Percentiles rank a stretch among this genome's conserved stretches.
Evolutionary conservation across 139 green algal genomes (phyloP).

Genomic region (Chlorella sorokiniana): DNA sequence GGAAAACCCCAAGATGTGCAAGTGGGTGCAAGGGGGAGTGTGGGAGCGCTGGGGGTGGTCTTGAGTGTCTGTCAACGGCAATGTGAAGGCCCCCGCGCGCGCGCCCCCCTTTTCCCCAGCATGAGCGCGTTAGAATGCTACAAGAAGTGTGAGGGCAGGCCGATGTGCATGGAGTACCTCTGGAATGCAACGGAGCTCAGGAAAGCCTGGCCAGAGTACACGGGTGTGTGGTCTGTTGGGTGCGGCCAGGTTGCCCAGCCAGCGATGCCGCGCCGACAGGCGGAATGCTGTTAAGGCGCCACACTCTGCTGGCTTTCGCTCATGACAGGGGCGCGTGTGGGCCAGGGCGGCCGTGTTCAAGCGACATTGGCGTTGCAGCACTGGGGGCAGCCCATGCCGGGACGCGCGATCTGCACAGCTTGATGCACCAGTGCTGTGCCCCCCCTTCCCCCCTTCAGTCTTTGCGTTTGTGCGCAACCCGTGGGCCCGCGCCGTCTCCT

Average conservation of each 20-base stretch:
- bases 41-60: not conserved
- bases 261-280: no score
- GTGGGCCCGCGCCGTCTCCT: constrained; percentile 9
- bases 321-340: no score
- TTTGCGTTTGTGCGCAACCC: constrained; percentile 35
- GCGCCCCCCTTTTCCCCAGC: not conserved
- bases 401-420: no score
- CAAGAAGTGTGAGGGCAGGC: constrained; percentile 18
- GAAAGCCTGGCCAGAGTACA: constrained; percentile 1
- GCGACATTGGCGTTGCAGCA: no score
- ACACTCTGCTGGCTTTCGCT: no score
- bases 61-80: no score
- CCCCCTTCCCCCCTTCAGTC: not conserved
- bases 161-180: constrained; percentile 20
- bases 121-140: not conserved
- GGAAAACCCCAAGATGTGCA: constrained; percentile 13
- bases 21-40: not conserved
- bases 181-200: not conserved
- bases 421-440: not conserved
- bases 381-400: no score
- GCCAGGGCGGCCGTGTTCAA: no score
- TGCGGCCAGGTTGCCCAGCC: no score
- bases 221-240: not conserved
- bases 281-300: no score
- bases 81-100: no score